phyloP scores from a whole-genome alignment of 108 stramenopile genomes.

The Cyclostephanos tholiformis region DNA sequence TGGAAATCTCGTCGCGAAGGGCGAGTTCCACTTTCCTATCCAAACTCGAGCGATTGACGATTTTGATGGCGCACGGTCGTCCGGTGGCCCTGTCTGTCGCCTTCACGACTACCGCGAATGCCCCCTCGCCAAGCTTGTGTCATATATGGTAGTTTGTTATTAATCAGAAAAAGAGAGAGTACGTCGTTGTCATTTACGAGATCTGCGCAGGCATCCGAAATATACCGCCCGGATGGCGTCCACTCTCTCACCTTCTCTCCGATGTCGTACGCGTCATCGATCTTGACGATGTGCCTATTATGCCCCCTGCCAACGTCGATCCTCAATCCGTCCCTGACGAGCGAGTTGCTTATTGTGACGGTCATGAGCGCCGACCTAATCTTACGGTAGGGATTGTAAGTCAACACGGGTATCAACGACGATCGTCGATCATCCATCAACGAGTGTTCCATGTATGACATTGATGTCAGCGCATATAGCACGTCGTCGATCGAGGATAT shows the following conservation, averaged over 20 bases:
- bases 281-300: slow-evolving; percentile 6
- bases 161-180: not conserved
- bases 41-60: slow-evolving; percentile 54
- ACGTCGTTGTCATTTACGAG: not conserved
- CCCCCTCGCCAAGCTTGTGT: slow-evolving; percentile 75
- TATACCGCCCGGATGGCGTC: too few species aligned
- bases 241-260: slow-evolving; percentile 34
- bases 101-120: slow-evolving; percentile 64
- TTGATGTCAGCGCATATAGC: slow-evolving; percentile 4
- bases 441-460: too few species aligned
- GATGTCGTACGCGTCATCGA: slow-evolving; percentile 52
- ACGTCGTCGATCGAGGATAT: slow-evolving; percentile 15
- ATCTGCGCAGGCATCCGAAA: too few species aligned
- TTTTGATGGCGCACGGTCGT: slow-evolving; percentile 63
- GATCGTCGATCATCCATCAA: not conserved
- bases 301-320: slow-evolving; percentile 15
- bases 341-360: slow-evolving; percentile 16
- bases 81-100: slow-evolving; percentile 53
- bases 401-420: slow-evolving; percentile 26
- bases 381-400: slow-evolving; percentile 48
- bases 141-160: not conserved
- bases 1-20: slow-evolving; percentile 64
- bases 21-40: slow-evolving; percentile 33
- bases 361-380: slow-evolving; percentile 56
- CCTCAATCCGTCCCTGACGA: slow-evolving; percentile 9